Evolutionary conservation across 1,284 basidiomycete genomes (phyloP), one percentile per base, ranked within the genome.

Genomic region (Cryptococcus neoformans): DNA sequence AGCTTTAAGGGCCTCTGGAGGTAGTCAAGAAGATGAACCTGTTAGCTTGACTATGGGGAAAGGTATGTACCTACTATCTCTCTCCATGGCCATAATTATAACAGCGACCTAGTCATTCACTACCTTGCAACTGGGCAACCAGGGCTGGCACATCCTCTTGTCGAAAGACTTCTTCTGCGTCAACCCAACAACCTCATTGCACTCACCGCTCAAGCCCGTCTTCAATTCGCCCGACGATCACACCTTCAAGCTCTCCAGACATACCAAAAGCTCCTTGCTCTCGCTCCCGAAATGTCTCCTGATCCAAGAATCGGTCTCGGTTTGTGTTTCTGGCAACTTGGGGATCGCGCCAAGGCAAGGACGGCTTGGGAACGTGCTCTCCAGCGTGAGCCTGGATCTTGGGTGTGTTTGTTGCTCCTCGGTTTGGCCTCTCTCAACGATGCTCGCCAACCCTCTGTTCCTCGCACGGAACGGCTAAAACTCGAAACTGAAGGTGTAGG

Each of bases 221-320:
- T 94, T 60, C 81, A 90, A 17, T 94, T 92, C 70, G 84, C 88
- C 14, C 82, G 86, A 59, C 82, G 89, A 49, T 84, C 87, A 60
- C 90, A 85, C 67, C 80, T 84, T n/a, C 85, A 86, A 49, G 86
- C 93, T 0, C 82, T 96, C 16, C 85, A 87, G 62, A 73, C 86
- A 2, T 96, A 95, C 74, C 93, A 95, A 72, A 84, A 86, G 55
- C 86, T 93, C 11, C 82, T 97, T 12, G 80, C 83, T 45, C 82
- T 90, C 46, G 86, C 85, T 53, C 92, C 93, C 0, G 77, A 82
- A 11, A 89, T 88, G 75, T 79, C 82, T 21, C 94, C 93, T 0
- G 93, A 97, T 73, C 93, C 93, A 36, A 83, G 93, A 12, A 89
- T 96, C 62, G 93, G 93, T 14, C 90, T 97, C 41, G 94, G 94